Percentiles rank a stretch among this genome's conserved stretches.
phyloP scores from a whole-genome alignment of 192 early-diverging fungal genomes.

The Neocallimastix lanati region DNA sequence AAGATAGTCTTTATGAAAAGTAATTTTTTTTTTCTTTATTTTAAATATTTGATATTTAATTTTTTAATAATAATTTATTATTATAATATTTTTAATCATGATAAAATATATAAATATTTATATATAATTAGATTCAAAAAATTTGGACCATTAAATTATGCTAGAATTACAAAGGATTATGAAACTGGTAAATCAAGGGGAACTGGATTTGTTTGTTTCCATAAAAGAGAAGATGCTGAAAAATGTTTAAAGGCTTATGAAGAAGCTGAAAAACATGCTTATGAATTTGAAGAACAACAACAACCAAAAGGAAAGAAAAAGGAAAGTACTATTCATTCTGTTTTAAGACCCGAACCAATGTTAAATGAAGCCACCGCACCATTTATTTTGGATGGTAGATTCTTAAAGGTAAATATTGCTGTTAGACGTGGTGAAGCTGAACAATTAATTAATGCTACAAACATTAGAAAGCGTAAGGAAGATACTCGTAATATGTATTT shows the following conservation, averaged over 20 bases:
- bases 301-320: conserved; percentile 9
- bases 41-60: background rate
- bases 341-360: conserved; percentile 23
- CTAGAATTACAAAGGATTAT: conserved; percentile 62
- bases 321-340: conserved; percentile 6
- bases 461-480: conserved; percentile 37
- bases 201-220: conserved; percentile 88
- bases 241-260: conserved; percentile 55
- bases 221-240: conserved; percentile 45
- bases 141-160: conserved; percentile 64
- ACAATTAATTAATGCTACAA: conserved; percentile 35
- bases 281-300: conserved; percentile 12
- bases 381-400: conserved; percentile 63
- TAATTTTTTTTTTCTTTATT: conserved; percentile 3
- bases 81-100: too few relatives aligned
- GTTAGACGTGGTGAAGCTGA: conserved; percentile 55
- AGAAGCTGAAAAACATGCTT: conserved; percentile 30
- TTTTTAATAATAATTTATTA: background rate
- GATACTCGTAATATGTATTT: conserved; percentile 79
- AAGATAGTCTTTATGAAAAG: conserved; percentile 48
- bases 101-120: background rate
- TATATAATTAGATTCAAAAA: conserved; percentile 30
- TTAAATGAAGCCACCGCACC: conserved; percentile 13
- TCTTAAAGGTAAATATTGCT: conserved; percentile 59
- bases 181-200: conserved; percentile 71